A percentile compares a stretch with the other conserved stretches of the same genome.
These are phyloP conservation scores for Suillus spraguei DNA, from an alignment of 768 basidiomycete species.

Conservation along the genomic window DNA sequence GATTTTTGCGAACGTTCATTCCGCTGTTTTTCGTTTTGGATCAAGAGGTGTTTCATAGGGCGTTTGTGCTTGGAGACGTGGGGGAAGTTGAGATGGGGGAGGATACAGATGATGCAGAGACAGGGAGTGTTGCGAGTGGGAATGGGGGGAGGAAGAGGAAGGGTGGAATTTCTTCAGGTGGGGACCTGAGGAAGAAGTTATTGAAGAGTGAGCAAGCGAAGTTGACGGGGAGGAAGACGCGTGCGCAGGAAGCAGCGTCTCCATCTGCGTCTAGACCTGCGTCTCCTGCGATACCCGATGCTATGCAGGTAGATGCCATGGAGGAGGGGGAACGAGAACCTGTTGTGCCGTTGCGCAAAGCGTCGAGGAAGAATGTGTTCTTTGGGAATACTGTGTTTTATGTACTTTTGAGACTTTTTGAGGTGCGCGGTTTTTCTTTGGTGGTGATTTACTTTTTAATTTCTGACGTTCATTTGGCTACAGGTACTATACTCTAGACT, in stretches of 20 bases:
- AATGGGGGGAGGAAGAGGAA: constrained; percentile 44
- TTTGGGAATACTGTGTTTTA: constrained; percentile 93
- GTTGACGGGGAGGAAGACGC: constrained; percentile 60
- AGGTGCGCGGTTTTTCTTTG: constrained; percentile 54
- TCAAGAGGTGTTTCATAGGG: constrained; percentile 66
- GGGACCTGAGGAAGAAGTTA: constrained; percentile 78
- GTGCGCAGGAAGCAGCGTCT: constrained; percentile 52
- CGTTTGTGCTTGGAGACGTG: constrained; percentile 64
- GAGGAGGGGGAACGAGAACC: constrained; percentile 31
- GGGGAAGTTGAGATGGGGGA: constrained; percentile 64
- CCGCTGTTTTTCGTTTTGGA: constrained; percentile 81
- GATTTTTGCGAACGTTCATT: constrained; percentile 74
- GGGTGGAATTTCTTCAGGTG: constrained; percentile 43
- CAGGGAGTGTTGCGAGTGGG: constrained; percentile 29
- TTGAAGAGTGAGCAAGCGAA: constrained; percentile 85
- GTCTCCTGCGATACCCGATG: constrained; percentile 59
- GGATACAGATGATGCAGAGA: constrained; percentile 42
- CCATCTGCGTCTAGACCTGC: constrained; percentile 62
- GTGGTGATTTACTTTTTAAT: neutral
- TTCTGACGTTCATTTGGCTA: constrained; percentile 7
- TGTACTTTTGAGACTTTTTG: constrained; percentile 77
- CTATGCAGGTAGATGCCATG: constrained; percentile 33
- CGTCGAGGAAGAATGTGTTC: constrained; percentile 61
- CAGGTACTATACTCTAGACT: constrained; percentile 86
- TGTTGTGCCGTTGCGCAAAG: constrained; percentile 27